Percentiles rank a stretch among this genome's conserved stretches.
Conservation (phyloP, 805 yeast genomes). For the Candida broadrunensis region DNA sequence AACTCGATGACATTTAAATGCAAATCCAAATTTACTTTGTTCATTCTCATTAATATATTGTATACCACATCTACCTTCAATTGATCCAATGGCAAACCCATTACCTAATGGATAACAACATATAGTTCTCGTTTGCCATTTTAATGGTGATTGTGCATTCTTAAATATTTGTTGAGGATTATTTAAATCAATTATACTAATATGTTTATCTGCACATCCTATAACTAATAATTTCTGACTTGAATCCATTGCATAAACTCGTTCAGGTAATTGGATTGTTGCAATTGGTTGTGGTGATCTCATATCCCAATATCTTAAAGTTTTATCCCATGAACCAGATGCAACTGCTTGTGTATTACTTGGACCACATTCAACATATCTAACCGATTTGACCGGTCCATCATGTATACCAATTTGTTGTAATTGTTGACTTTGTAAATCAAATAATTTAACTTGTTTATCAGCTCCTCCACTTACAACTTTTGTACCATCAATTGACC, state of each 20-base stretch:
- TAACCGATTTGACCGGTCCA: conserved; percentile 69
- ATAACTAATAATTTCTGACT: conserved; percentile 80
- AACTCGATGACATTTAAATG: conserved; percentile 93
- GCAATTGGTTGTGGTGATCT: conserved; percentile 80
- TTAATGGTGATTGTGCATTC: conserved; percentile 70
- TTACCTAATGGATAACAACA: conserved; percentile 88
- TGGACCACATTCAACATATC: conserved; percentile 84
- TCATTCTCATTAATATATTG: conserved; percentile 85
- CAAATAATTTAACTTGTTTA: conserved; percentile 80
- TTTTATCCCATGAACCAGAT: conserved; percentile 95
- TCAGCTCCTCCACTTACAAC: conserved; percentile 75
- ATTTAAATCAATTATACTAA: conserved; percentile 73
- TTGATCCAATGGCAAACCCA: conserved; percentile 89
- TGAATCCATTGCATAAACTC: conserved; percentile 87
- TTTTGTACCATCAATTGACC: conserved; percentile 85
- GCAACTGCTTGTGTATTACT: conserved; percentile 78
- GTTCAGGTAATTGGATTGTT: conserved; percentile 80
- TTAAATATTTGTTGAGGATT: conserved; percentile 82
- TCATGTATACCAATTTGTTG: conserved; percentile 86
- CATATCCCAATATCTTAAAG: conserved; percentile 92
- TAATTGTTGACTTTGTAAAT: conserved; percentile 75
- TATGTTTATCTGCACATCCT: conserved; percentile 90
- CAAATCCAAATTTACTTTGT: conserved; percentile 70
- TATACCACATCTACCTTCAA: conserved; percentile 94
- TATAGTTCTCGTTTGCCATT: conserved; percentile 82